Evolutionary conservation across 352 stramenopile species (phyloP).

Genomic region (Pythium guiyangense): DNA sequence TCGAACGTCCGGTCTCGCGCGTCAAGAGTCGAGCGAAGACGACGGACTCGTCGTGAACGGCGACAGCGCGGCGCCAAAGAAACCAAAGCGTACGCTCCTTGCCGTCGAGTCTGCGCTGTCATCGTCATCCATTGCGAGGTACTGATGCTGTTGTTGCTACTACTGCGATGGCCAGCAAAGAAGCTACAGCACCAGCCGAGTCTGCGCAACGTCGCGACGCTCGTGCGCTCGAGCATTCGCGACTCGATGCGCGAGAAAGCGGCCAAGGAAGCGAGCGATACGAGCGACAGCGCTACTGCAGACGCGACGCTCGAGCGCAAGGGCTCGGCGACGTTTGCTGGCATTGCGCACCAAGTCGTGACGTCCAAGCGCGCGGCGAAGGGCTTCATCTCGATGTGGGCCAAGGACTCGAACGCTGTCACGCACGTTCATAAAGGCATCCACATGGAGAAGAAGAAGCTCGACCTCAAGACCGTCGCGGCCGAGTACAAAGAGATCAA

Average conservation of each 20-base stretch:
- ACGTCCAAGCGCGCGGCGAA: constrained; percentile 58
- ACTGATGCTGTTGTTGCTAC: background rate
- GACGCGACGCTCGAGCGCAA: constrained; percentile 18
- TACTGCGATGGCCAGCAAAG: constrained; percentile 17
- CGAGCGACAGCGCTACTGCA: background rate
- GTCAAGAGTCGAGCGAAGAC: constrained; percentile 29
- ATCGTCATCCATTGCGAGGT: no score
- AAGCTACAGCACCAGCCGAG: constrained; percentile 32
- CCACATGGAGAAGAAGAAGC: constrained; percentile 89
- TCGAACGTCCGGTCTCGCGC: constrained; percentile 2
- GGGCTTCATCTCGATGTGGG: constrained; percentile 78
- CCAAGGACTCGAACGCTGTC: constrained; percentile 31
- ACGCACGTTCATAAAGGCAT: constrained; percentile 77
- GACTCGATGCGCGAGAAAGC: constrained; percentile 19
- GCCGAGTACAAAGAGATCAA: constrained; percentile 88
- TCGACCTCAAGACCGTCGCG: constrained; percentile 66
- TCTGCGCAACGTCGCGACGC: constrained; percentile 56
- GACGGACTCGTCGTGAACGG: constrained; percentile 8
- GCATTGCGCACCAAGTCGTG: constrained; percentile 72
- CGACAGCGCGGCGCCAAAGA: background rate
- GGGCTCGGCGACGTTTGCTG: constrained; percentile 47
- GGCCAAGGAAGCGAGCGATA: constrained; percentile 4
- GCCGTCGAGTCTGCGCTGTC: no score
- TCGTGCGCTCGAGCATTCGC: constrained; percentile 58
- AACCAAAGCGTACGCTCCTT: constrained; percentile 8